phyloP scores from a whole-genome alignment of 768 basidiomycete species.

The Coprinopsis marcescibilis region DNA sequence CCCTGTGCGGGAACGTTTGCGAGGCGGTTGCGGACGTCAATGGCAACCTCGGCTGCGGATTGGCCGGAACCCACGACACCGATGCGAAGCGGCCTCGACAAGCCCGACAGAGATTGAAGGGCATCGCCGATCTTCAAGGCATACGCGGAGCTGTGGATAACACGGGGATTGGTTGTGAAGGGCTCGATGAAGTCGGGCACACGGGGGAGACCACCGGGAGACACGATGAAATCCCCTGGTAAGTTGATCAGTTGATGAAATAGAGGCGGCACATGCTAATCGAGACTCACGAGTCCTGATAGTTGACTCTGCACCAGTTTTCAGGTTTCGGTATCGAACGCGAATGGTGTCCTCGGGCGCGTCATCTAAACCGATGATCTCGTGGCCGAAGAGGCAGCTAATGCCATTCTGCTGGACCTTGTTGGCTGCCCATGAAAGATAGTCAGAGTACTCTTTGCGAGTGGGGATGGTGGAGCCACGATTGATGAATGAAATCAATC shows the following conservation, averaged over 20 bases:
- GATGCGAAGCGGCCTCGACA: slow-evolving; percentile 29
- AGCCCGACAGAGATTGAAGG: slow-evolving; percentile 21
- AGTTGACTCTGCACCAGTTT: slow-evolving; percentile 27
- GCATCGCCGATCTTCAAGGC: slow-evolving; percentile 31
- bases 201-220: slow-evolving; percentile 43
- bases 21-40: slow-evolving; percentile 38
- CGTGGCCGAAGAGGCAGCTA: slow-evolving; percentile 39
- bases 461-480: slow-evolving; percentile 45
- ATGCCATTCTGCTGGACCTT: slow-evolving; percentile 39
- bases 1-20: slow-evolving; percentile 21
- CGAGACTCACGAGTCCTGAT: slow-evolving; percentile 33
- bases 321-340: slow-evolving; percentile 30
- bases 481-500: slow-evolving; percentile 49
- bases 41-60: slow-evolving; percentile 40
- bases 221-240: slow-evolving; percentile 43
- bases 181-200: slow-evolving; percentile 32
- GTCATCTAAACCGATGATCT: slow-evolving; percentile 35
- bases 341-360: slow-evolving; percentile 29
- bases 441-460: slow-evolving; percentile 49
- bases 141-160: slow-evolving; percentile 42
- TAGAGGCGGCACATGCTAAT: background rate
- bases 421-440: slow-evolving; percentile 45
- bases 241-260: background rate
- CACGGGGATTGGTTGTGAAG: slow-evolving; percentile 27
- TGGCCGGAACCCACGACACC: slow-evolving; percentile 46